A percentile compares a stretch with the other conserved stretches of the same genome.
Conservation (phyloP, 257 asterid genomes). For the Cinchona pubescens region DNA sequence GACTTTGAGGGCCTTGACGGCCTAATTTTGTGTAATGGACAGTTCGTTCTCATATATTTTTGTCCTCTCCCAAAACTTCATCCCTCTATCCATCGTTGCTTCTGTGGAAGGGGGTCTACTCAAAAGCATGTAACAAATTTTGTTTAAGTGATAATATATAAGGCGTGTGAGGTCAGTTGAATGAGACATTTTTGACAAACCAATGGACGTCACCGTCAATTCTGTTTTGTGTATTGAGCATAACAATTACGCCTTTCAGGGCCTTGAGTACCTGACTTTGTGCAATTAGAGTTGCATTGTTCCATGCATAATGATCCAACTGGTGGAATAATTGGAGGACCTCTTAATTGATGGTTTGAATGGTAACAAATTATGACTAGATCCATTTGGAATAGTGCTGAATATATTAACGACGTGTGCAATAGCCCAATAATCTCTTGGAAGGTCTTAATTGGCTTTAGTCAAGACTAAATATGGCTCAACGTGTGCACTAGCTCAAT, state of each 20-base stretch:
- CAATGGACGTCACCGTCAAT: slow-evolving; percentile 47
- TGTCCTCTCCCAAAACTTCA: no score
- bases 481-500: no score
- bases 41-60: no score
- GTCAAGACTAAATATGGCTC: slow-evolving; percentile 51
- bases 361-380: slow-evolving; percentile 64
- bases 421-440: slow-evolving; percentile 73
- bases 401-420: slow-evolving; percentile 55
- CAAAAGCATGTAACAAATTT: no score
- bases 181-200: no score
- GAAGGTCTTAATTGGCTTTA: slow-evolving; percentile 62
- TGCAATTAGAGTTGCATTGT: slow-evolving; percentile 39
- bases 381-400: slow-evolving; percentile 53
- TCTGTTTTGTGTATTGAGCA: slow-evolving; percentile 83
- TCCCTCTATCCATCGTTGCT: no score
- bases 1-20: slow-evolving; percentile 47
- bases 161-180: no score
- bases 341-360: slow-evolving; percentile 55
- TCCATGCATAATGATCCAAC: slow-evolving; percentile 53
- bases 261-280: slow-evolving; percentile 59
- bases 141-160: no score
- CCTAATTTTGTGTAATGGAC: no score
- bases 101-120: no score
- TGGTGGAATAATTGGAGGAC: slow-evolving; percentile 58
- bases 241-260: slow-evolving; percentile 49